phyloP scores from a whole-genome alignment of 805 yeast genomes.

The Saturnispora zaruensis region DNA sequence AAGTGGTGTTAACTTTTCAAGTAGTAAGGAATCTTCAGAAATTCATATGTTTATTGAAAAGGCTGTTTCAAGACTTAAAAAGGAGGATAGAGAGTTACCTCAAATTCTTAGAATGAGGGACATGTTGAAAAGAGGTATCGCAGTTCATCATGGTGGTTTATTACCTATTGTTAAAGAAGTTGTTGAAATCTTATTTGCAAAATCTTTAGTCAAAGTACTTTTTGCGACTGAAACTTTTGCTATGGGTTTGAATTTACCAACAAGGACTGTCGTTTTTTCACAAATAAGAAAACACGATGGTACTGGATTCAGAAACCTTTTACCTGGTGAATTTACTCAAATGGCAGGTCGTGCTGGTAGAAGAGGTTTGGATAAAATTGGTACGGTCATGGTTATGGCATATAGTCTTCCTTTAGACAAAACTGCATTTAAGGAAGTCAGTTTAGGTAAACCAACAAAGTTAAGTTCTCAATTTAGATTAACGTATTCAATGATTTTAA shows the following conservation, averaged over 20 bases:
- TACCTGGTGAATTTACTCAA: conserved; percentile 96
- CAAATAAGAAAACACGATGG: conserved; percentile 89
- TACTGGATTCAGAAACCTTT: conserved; percentile 62
- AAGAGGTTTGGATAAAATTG: conserved; percentile 87
- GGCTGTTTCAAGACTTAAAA: conserved; percentile 78
- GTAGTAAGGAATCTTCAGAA: conserved; percentile 78
- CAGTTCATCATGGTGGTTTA: conserved; percentile 96
- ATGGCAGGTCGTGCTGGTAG: conserved; percentile 99
- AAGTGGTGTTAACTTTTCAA: conserved; percentile 67
- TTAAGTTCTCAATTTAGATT: conserved; percentile 85
- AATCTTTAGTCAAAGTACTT: conserved; percentile 75
- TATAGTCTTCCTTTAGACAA: conserved; percentile 55
- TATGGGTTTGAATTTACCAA: conserved; percentile 95
- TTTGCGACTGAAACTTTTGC: conserved; percentile 99
- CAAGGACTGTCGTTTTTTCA: conserved; percentile 90
- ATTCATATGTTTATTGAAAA: conserved; percentile 88
- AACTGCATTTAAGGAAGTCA: conserved; percentile 63
- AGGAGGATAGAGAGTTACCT: conserved; percentile 88
- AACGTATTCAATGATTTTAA: conserved; percentile 92
- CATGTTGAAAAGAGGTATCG: conserved; percentile 82
- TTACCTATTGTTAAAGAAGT: conserved; percentile 88
- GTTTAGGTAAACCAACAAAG: conserved; percentile 85
- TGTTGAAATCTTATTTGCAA: conserved; percentile 86
- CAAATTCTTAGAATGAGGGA: conserved; percentile 81
- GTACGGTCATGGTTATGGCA: conserved; percentile 91